Evolutionary conservation across 495 filamentous ascomycete genomes (phyloP).

Genomic region (Parathielavia appendiculata): DNA sequence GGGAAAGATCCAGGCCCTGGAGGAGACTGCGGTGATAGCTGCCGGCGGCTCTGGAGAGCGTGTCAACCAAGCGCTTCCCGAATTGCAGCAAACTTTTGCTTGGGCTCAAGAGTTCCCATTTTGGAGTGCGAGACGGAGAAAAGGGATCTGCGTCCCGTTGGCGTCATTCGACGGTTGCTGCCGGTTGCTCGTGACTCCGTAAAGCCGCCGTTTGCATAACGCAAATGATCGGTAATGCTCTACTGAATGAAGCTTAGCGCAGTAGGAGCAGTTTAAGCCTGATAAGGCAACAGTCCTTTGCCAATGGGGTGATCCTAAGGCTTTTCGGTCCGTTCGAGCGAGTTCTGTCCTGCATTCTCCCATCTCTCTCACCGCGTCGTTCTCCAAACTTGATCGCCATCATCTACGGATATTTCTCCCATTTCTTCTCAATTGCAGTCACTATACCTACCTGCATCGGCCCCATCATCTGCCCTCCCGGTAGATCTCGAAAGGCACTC

Average conservation of each 20-base stretch:
- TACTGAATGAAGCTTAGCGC: conserved; percentile 16
- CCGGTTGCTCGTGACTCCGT: background rate
- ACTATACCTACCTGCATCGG: background rate
- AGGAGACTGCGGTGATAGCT: background rate
- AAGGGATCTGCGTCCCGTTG: conserved; percentile 24
- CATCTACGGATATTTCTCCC: background rate
- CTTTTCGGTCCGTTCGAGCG: conserved; percentile 24
- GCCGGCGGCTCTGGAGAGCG: no score
- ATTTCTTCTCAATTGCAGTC: background rate
- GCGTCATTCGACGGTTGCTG: background rate
- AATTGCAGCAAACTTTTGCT: background rate
- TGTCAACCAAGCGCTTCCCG: no score
- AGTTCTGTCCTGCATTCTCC: background rate
- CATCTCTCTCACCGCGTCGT: background rate
- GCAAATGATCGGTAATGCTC: conserved; percentile 19
- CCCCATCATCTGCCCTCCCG: background rate
- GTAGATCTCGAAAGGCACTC: background rate
- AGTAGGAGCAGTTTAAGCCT: background rate
- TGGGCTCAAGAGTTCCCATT: conserved; percentile 16
- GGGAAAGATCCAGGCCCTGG: no score
- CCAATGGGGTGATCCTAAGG: conserved; percentile 6
- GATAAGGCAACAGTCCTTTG: background rate
- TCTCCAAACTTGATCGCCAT: background rate
- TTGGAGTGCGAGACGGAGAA: conserved; percentile 15
- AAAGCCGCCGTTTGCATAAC: conserved; percentile 25